phyloP scores from a whole-genome alignment of 306 rosid species.

The Prunus mume region DNA sequence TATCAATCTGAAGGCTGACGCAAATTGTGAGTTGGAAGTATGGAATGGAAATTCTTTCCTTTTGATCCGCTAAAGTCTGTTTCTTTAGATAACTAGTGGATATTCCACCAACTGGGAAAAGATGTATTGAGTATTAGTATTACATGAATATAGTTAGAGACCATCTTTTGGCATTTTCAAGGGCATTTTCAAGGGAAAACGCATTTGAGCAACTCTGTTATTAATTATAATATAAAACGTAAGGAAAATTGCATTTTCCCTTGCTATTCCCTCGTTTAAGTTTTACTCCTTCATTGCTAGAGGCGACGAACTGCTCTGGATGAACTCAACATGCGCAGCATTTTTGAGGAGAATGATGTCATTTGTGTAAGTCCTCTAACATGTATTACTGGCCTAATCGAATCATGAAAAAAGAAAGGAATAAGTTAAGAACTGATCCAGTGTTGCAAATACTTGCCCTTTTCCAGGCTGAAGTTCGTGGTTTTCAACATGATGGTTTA shows the following conservation, averaged over 20 bases:
- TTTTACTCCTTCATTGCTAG: constrained; percentile 36
- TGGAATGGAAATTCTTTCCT: background rate
- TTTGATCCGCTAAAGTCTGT: background rate
- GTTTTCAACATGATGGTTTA: constrained; percentile 80
- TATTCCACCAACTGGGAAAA: background rate
- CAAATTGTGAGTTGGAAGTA: background rate
- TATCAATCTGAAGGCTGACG: background rate
- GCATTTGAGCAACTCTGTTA: background rate
- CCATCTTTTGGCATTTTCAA: background rate
- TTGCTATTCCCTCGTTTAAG: background rate
- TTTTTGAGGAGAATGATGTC: constrained; percentile 84
- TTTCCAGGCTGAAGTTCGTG: constrained; percentile 86
- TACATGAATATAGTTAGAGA: background rate
- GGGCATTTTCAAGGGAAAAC: background rate
- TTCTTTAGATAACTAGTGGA: background rate
- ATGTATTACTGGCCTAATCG: background rate
- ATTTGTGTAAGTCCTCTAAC: constrained; percentile 63
- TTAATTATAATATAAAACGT: background rate
- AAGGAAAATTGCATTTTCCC: background rate
- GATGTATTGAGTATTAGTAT: background rate
- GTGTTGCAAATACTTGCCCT: background rate
- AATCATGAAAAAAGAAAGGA: background rate
- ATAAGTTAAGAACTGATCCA: background rate
- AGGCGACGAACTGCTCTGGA: constrained; percentile 86
- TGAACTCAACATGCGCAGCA: constrained; percentile 89